These are phyloP conservation scores for Rhipidocladum racemiflorum DNA, from an alignment of 176 grass and related monocot species.

Conservation along the genomic window DNA sequence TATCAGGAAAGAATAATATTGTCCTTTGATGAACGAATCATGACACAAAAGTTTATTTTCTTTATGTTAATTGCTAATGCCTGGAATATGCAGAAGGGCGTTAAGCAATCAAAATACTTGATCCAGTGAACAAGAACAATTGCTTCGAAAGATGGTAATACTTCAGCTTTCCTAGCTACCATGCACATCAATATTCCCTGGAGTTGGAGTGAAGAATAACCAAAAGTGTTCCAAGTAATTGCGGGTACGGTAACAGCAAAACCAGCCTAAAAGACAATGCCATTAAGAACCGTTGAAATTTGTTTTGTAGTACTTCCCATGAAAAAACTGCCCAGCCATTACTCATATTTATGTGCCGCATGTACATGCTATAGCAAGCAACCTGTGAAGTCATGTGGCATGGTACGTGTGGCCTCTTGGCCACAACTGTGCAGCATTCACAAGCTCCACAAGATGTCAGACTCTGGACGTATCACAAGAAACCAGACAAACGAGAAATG, in stretches of 20 bases:
- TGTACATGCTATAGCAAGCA: slow-evolving; percentile 35
- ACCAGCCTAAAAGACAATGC: slow-evolving; percentile 28
- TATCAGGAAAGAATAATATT: slow-evolving; percentile 32
- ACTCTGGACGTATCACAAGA: slow-evolving; percentile 3
- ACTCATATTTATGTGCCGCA: slow-evolving; percentile 38
- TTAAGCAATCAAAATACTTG: slow-evolving; percentile 24
- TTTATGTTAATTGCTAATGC: not conserved
- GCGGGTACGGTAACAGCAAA: slow-evolving; percentile 28
- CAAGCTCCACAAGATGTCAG: not conserved
- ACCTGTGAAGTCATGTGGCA: slow-evolving; percentile 28
- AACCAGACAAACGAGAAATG: slow-evolving; percentile 31
- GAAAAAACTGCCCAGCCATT: slow-evolving; percentile 32
- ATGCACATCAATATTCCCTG: slow-evolving; percentile 33
- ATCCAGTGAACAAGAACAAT: not conserved
- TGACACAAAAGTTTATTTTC: not conserved
- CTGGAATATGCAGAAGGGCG: not conserved
- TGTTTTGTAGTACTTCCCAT: slow-evolving; percentile 28
- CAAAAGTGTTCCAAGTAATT: slow-evolving; percentile 26
- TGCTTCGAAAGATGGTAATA: not conserved
- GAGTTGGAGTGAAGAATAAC: slow-evolving; percentile 44
- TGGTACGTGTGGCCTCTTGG: slow-evolving; percentile 14
- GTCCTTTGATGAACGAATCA: slow-evolving; percentile 23
- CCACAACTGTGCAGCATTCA: slow-evolving; percentile 23
- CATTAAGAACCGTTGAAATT: slow-evolving; percentile 48
- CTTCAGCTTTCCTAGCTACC: slow-evolving; percentile 11